phyloP scores from a whole-genome alignment of 2,329 filamentous ascomycete genomes.

The Cordyceps farinosa region DNA sequence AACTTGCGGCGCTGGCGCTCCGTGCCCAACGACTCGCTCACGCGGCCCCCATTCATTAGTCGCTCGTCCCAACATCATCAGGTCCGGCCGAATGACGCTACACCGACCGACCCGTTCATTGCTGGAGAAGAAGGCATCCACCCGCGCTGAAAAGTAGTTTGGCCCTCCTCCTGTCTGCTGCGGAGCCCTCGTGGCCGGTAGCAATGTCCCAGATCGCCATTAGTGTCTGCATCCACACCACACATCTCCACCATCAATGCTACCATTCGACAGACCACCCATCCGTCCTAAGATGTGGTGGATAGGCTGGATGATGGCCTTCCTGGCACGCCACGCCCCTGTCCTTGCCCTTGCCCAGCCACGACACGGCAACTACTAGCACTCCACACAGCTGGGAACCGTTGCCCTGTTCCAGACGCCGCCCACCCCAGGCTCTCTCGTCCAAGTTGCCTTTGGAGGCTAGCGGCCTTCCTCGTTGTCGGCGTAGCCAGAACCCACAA shows the following conservation, averaged over 20 bases:
- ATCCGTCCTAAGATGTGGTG: background rate
- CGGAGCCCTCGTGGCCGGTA: constrained; percentile 13
- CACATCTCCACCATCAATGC: constrained; percentile 1
- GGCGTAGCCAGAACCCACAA: background rate
- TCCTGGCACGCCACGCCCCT: constrained; percentile 3
- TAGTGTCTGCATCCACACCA: constrained; percentile 11
- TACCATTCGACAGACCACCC: background rate
- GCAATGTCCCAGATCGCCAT: constrained; percentile 18
- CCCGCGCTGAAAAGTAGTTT: constrained; percentile 9
- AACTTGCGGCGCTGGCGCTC: background rate
- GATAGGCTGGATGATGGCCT: constrained; percentile 9
- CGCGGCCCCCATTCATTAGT: background rate
- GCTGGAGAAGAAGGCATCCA: background rate
- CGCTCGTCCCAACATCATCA: constrained; percentile 7
- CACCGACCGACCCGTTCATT: background rate
- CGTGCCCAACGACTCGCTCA: background rate
- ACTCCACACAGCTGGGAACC: constrained; percentile 14
- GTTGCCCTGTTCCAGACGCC: constrained; percentile 12
- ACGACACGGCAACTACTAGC: constrained; percentile 13
- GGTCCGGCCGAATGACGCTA: constrained; percentile 6
- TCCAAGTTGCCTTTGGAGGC: background rate
- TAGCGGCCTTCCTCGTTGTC: background rate
- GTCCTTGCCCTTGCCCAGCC: constrained; percentile 9
- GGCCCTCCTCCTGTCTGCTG: constrained; percentile 8
- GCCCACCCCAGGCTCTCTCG: background rate